These are phyloP conservation scores for Xerocomus spinulosus DNA, from an alignment of 768 basidiomycete genomes.

Conservation along the genomic window DNA sequence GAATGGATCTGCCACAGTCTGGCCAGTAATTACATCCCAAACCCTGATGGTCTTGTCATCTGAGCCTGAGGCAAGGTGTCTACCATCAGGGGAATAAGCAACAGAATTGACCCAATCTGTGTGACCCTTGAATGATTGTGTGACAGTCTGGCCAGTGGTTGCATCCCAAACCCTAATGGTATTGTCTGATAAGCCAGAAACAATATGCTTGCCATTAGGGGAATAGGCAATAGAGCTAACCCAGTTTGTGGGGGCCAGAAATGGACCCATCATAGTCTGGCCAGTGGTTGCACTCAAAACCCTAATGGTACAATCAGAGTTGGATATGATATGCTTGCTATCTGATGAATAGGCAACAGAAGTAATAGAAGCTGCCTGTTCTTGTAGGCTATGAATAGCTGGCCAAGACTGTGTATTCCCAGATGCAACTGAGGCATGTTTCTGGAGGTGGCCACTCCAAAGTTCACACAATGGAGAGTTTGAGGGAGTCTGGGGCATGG, in stretches of 20 bases:
- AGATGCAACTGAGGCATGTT: background rate
- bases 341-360: conserved; percentile 1
- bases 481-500: background rate
- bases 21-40: no score
- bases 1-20: no score
- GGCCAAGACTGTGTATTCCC: background rate
- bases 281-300: no score
- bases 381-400: background rate
- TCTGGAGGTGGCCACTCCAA: background rate
- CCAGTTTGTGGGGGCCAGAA: no score
- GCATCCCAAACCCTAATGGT: no score
- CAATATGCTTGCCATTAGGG: no score
- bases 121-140: background rate
- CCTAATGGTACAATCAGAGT: background rate
- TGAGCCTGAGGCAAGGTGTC: background rate
- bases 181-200: no score
- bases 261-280: no score
- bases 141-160: no score
- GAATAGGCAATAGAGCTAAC: no score
- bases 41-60: no score
- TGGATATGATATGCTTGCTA: background rate
- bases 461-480: background rate
- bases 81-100: background rate
- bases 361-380: background rate
- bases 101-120: background rate